A percentile compares a stretch with the other conserved stretches of the same genome.
These are phyloP conservation scores for Fraxinus americana DNA, from an alignment of 257 asterid species.

Conservation along the genomic window DNA sequence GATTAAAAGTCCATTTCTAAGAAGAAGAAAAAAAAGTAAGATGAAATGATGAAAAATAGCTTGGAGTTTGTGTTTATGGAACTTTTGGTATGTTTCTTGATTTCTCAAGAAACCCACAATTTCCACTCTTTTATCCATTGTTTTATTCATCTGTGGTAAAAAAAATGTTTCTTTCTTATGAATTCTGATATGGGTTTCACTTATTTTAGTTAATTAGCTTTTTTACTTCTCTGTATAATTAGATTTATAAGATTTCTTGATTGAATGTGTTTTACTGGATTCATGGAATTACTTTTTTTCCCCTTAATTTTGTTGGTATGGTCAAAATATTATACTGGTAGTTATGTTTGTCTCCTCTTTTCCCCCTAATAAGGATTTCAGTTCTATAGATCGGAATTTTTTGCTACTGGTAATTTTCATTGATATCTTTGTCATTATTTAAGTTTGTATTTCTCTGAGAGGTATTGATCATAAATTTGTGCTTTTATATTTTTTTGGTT, in stretches of 20 bases:
- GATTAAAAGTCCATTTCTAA: not conserved
- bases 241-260: not conserved
- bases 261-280: not conserved
- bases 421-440: not conserved
- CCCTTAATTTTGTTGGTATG: not conserved
- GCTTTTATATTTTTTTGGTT: not conserved
- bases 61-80: not conserved
- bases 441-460: not conserved
- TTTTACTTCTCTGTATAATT: not conserved
- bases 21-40: not conserved
- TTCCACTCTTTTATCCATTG: not conserved
- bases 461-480: not conserved
- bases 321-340: not conserved
- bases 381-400: not conserved
- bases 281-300: not conserved
- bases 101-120: not conserved
- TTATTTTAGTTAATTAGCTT: not conserved
- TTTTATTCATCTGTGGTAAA: not conserved
- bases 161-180: not conserved
- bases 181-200: not conserved
- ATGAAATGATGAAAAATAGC: not conserved
- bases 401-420: not conserved
- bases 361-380: constrained; percentile 3
- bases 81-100: not conserved
- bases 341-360: not conserved